Evolutionary conservation across 805 yeast genomes (phyloP).

Genomic region (Ogataea minuta): DNA sequence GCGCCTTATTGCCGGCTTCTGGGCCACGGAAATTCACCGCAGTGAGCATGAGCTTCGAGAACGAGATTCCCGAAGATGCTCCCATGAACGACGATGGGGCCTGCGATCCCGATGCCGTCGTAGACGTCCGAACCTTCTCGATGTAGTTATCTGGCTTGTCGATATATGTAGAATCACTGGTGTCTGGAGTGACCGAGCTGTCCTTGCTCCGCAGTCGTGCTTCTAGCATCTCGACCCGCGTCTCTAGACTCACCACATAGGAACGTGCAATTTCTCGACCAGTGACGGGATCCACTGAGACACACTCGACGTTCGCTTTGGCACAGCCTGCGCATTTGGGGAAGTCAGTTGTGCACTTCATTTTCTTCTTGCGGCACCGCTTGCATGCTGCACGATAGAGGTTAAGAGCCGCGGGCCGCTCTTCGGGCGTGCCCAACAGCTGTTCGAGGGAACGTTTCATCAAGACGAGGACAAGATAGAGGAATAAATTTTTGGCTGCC

Average conservation of each 20-base stretch:
- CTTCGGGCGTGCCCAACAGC: conserved; percentile 7
- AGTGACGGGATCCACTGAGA: conserved; percentile 83
- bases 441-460: conserved; percentile 12
- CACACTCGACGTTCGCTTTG: conserved; percentile 69
- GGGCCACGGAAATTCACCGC: conserved; percentile 59
- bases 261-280: conserved; percentile 85
- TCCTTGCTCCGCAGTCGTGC: conserved; percentile 36
- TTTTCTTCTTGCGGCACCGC: conserved; percentile 69
- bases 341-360: conserved; percentile 64
- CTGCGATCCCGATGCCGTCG: conserved; percentile 31
- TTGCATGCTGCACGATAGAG: conserved; percentile 57
- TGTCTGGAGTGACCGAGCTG: neutral
- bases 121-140: conserved; percentile 28
- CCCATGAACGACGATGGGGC: conserved; percentile 42
- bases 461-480: neutral
- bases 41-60: conserved; percentile 73
- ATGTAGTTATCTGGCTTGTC: conserved; percentile 13
- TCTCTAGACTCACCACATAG: conserved; percentile 70
- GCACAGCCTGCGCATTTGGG: conserved; percentile 65
- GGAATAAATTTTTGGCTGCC: neutral
- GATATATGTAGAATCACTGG: neutral
- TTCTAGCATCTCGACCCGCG: conserved; percentile 57
- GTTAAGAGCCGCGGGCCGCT: conserved; percentile 5
- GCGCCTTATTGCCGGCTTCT: conserved; percentile 9
- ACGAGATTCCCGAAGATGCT: conserved; percentile 61